phyloP scores from a whole-genome alignment of 1,284 basidiomycete species.

The Ceratobasidium sp. region DNA sequence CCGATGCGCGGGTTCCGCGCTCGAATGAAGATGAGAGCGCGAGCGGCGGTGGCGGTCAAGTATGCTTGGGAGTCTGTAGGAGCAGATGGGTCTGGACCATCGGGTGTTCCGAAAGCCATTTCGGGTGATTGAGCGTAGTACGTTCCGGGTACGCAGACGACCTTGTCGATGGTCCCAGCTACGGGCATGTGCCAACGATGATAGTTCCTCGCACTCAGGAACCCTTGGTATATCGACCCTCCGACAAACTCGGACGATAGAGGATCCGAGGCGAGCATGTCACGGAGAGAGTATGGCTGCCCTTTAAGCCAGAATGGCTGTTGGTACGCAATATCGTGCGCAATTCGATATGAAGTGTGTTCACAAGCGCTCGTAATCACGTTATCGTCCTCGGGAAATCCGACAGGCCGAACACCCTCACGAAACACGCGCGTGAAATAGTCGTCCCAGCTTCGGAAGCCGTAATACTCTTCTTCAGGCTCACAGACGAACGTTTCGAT shows the following conservation, averaged over 20 bases:
- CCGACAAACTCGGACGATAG: slow-evolving; percentile 60
- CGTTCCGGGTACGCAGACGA: slow-evolving; percentile 63
- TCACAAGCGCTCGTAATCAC: slow-evolving; percentile 55
- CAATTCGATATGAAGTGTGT: slow-evolving; percentile 52
- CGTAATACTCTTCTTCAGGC: slow-evolving; percentile 54
- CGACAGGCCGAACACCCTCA: slow-evolving; percentile 55
- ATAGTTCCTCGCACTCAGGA: slow-evolving; percentile 64
- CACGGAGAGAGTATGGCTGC: slow-evolving; percentile 61
- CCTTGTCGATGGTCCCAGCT: slow-evolving; percentile 62
- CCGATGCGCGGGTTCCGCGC: slow-evolving; percentile 66
- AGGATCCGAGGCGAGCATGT: slow-evolving; percentile 60
- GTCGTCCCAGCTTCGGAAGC: slow-evolving; percentile 59
- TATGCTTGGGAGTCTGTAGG: slow-evolving; percentile 59
- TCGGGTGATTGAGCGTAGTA: slow-evolving; percentile 62
- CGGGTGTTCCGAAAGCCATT: slow-evolving; percentile 43
- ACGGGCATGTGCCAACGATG: slow-evolving; percentile 71
- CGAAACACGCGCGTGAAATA: slow-evolving; percentile 57
- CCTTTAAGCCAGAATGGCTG: slow-evolving; percentile 66
- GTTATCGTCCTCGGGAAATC: slow-evolving; percentile 55
- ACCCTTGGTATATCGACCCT: slow-evolving; percentile 69
- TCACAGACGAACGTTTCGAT: slow-evolving; percentile 57
- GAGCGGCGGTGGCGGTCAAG: slow-evolving; percentile 60
- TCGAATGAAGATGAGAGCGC: slow-evolving; percentile 68
- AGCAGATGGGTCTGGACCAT: slow-evolving; percentile 55
- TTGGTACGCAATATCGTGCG: slow-evolving; percentile 55